Conservation (phyloP, 352 stramenopile genomes). For the Phytophthora idaei region DNA sequence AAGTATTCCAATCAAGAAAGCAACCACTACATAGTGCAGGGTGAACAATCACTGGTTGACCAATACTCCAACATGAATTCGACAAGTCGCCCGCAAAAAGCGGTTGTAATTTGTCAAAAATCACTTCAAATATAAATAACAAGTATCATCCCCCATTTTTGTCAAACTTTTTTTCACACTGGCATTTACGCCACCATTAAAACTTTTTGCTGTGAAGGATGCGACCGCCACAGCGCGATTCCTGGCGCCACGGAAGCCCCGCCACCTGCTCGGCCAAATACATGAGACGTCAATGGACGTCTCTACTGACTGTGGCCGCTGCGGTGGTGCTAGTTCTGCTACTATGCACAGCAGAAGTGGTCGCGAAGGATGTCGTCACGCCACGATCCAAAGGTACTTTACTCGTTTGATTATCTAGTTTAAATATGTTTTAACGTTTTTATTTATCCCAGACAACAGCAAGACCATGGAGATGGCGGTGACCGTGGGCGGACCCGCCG, state of each 20-base stretch:
- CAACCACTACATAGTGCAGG: no score
- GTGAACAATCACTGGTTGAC: no score
- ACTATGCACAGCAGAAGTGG: constrained; percentile 6
- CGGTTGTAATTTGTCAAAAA: no score
- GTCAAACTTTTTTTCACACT: no score
- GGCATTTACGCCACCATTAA: no score
- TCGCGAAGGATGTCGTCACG: constrained; percentile 30
- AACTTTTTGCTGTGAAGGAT: constrained; percentile 3
- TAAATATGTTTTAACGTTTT: constrained; percentile 7
- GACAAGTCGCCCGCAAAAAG: no score
- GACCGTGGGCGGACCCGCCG: constrained; percentile 7
- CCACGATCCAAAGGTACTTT: constrained; percentile 17
- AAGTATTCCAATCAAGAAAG: no score
- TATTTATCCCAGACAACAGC: constrained; percentile 6
- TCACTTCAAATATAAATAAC: no score
- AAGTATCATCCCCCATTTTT: no score
- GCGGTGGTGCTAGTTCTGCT: constrained; percentile 11
- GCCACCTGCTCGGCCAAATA: no score
- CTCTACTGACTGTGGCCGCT: constrained; percentile 2
- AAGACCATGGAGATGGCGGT: constrained; percentile 26
- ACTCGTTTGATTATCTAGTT: constrained; percentile 15
- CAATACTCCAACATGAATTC: no score
- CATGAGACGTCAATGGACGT: background rate
- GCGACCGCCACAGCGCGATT: constrained; percentile 17
- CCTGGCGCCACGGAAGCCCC: background rate